Conservation (phyloP, 495 filamentous ascomycete genomes). For the Hyaloscypha finlandica region DNA sequence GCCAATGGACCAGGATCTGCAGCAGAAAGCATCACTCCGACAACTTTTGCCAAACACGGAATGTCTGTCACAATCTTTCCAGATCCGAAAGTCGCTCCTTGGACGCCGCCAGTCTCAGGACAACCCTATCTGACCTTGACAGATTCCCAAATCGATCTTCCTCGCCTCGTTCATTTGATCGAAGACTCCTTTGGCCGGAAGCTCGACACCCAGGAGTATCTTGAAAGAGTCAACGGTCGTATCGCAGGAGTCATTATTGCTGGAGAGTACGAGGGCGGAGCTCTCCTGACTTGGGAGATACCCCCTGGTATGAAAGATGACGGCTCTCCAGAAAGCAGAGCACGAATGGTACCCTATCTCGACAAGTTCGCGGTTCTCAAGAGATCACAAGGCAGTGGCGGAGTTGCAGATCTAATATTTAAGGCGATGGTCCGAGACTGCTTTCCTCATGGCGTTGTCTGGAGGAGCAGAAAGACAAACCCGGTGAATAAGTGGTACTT, state of each 20-base stretch:
- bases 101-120: constrained; percentile 62
- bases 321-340: constrained; percentile 49
- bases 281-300: constrained; percentile 91
- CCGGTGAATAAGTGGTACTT: constrained; percentile 97
- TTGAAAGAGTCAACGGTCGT: constrained; percentile 71
- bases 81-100: constrained; percentile 60
- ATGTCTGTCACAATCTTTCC: constrained; percentile 86
- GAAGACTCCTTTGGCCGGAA: constrained; percentile 91
- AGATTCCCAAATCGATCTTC: constrained; percentile 78
- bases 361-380: constrained; percentile 97
- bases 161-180: constrained; percentile 81
- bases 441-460: constrained; percentile 79
- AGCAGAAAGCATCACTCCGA: constrained; percentile 44
- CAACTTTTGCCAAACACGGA: constrained; percentile 87
- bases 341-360: constrained; percentile 82
- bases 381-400: constrained; percentile 83
- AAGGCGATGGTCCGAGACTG: constrained; percentile 89
- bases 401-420: constrained; percentile 94
- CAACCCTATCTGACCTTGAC: constrained; percentile 61
- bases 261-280: constrained; percentile 94
- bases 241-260: constrained; percentile 92
- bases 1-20: constrained; percentile 20
- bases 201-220: constrained; percentile 81
- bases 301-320: constrained; percentile 60
- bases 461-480: constrained; percentile 79